phyloP scores from a whole-genome alignment of 495 filamentous ascomycete genomes.

The Hyaloscypha variabilis region DNA sequence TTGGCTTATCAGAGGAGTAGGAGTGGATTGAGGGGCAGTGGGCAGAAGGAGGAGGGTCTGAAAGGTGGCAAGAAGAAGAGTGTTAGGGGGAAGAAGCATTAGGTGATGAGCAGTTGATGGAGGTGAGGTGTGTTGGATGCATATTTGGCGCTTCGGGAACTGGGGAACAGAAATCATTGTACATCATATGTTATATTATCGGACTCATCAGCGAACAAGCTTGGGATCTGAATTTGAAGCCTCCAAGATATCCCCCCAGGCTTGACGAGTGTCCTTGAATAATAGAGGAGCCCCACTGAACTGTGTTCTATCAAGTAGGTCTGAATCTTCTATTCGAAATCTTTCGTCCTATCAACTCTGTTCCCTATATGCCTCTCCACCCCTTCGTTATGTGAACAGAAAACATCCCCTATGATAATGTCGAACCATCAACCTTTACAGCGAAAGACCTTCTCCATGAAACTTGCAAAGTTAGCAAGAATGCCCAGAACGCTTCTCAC shows the following conservation, averaged over 20 bases:
- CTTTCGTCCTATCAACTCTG: neutral
- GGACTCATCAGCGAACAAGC: neutral
- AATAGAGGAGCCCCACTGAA: neutral
- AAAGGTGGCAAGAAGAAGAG: neutral
- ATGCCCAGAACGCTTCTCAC: neutral
- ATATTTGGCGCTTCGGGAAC: conserved; percentile 5
- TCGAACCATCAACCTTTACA: neutral
- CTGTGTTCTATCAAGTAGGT: neutral
- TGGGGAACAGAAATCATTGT: neutral
- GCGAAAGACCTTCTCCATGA: neutral
- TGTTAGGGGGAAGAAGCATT: conserved; percentile 1
- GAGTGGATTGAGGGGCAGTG: conserved; percentile 43
- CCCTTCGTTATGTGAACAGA: neutral
- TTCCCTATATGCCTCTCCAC: neutral
- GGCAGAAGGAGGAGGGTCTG: neutral
- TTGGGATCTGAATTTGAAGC: neutral
- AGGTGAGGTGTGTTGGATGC: conserved; percentile 4
- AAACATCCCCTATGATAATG: neutral
- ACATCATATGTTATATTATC: conserved; percentile 11
- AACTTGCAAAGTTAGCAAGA: neutral
- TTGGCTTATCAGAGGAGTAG: conserved; percentile 66
- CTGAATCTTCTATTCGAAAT: neutral
- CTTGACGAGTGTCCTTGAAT: neutral
- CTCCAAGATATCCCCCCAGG: neutral
- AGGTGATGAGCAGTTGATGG: neutral